Conservation (phyloP, 257 asterid species). For the Solanum sejunctum region DNA sequence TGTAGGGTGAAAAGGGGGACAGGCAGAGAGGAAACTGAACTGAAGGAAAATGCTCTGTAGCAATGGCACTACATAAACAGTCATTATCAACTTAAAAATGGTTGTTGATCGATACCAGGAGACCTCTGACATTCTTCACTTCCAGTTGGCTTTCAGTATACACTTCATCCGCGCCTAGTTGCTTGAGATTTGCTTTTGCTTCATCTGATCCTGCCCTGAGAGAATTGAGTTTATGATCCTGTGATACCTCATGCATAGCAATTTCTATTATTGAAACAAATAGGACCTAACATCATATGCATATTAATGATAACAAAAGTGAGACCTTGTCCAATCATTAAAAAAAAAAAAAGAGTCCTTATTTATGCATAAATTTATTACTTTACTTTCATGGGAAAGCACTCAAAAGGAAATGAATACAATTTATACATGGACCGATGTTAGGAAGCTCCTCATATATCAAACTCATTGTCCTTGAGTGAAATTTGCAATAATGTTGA, state of each 20-base stretch:
- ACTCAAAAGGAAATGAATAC: not conserved
- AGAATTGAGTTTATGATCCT: not conserved
- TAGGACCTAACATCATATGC: not conserved
- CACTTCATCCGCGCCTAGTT: slow-evolving; percentile 82
- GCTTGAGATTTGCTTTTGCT: slow-evolving; percentile 63
- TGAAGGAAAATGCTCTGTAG: not conserved
- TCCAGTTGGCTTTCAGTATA: slow-evolving; percentile 78
- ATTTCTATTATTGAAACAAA: not conserved
- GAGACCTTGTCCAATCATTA: not conserved
- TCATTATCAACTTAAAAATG: not conserved
- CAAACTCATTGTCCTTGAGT: not conserved
- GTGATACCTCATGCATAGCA: not conserved
- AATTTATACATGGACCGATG: not conserved
- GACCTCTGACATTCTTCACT: slow-evolving; percentile 60
- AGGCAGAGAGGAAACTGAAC: not conserved
- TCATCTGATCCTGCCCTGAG: slow-evolving; percentile 84
- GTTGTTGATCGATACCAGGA: slow-evolving; percentile 48
- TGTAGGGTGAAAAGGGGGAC: not conserved
- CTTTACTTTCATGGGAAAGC: not conserved
- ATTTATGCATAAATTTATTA: not conserved
- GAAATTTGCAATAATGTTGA: not conserved
- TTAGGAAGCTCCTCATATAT: not conserved
- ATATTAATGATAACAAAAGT: not conserved
- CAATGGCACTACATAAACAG: not conserved
- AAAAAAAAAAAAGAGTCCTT: not conserved